Evolutionary conservation across 2,329 filamentous ascomycete genomes (phyloP), one percentile per base, ranked within the genome.

Genomic region (Colletotrichum sp.): DNA sequence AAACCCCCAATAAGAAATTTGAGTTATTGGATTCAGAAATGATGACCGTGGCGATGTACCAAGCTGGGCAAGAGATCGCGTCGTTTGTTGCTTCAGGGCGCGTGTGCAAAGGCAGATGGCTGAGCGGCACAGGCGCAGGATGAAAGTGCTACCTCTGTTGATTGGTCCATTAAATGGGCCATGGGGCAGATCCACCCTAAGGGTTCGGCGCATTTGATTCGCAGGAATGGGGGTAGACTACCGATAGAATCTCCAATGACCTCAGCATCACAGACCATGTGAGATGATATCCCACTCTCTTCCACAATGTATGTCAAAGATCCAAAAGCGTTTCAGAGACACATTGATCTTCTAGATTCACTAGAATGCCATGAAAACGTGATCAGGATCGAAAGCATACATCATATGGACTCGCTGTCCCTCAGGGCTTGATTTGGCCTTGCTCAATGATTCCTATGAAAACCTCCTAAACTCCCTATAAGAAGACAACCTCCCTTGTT

Each of bases 11-110:
- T 6, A n/a, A n/a, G 9, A 48, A 48, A 11, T 19, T 9, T 8
- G 39, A 48, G 39, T n/a, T 48, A 15, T 55, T 39, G 27, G 48
- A 66, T 73, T 65, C 48, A 75, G 66, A 74, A 61, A 69, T 30
- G 32, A 61, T 44, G 22, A 60, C 66, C 39, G 66, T 69, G 73
- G 34, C 48, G 80, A 80, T 78, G 79, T 77, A n/a, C 16, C 25
- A n/a, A 6, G 60, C 25, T 34, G 55, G 15, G 30, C 6, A 48
- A 27, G 59, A 65, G 32, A 34, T 64, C 59, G 72, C 44, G 72
- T 74, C 34, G 67, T 44, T 70, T 63, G 25, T 34, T 34, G 57
- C 61, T n/a, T 64, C 32, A 74, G 68, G 57, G 27, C 72, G 72
- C 28, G 44, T 59, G 32, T 65, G 44, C 44, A 71, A 64, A 73